Percentiles rank a stretch among this genome's conserved stretches.
Conservation (phyloP, 441 rosid genomes). For the Gossypium davidsonii region DNA sequence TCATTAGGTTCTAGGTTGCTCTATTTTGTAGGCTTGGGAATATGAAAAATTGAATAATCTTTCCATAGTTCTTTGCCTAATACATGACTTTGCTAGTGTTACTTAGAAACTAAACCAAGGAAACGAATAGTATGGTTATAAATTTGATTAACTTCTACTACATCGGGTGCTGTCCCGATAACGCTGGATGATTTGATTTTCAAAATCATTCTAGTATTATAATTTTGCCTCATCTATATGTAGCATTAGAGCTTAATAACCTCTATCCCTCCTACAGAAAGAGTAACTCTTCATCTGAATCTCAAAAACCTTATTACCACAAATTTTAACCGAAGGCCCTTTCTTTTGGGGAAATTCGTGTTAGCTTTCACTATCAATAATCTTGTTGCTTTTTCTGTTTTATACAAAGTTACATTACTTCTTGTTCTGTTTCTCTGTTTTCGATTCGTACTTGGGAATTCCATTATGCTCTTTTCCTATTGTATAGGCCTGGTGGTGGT, state of each 20-base stretch:
- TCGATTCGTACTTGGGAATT: no score
- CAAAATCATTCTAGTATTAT: background rate
- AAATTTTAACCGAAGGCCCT: background rate
- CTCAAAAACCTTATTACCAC: background rate
- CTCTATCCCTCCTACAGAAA: background rate
- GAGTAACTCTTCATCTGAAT: background rate
- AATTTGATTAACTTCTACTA: background rate
- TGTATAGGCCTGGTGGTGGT: no score
- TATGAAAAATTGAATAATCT: background rate
- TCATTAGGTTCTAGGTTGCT: background rate
- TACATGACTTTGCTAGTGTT: background rate
- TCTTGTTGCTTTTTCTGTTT: background rate
- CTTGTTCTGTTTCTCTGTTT: no score
- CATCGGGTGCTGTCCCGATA: background rate
- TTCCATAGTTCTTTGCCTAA: background rate
- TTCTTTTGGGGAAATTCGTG: background rate
- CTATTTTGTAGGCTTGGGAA: background rate
- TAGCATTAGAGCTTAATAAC: background rate
- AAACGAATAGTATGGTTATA: background rate
- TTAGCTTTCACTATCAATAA: no score
- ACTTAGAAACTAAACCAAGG: background rate
- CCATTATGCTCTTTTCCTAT: no score
- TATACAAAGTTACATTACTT: background rate
- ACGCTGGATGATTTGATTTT: background rate
- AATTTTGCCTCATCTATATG: background rate